A percentile compares a stretch with the other conserved stretches of the same genome.
These are phyloP conservation scores for Populus hybrid DNA, from an alignment of 441 rosid species.

Conservation along the genomic window DNA sequence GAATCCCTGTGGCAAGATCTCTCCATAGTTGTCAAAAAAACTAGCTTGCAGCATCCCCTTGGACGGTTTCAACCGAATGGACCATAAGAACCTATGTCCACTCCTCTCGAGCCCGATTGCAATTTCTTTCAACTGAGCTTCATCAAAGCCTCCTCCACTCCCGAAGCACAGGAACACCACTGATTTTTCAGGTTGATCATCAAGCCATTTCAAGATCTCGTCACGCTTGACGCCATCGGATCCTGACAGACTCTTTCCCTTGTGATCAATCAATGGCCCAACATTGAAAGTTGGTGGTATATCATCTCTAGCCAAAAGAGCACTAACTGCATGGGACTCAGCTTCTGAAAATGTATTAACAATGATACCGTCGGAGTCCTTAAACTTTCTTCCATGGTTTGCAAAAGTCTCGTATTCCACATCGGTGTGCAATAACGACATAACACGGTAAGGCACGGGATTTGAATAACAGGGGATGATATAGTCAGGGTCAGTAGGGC, in stretches of 20 bases:
- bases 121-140: neutral
- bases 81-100: neutral
- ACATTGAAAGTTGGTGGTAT: neutral
- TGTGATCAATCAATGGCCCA: neutral
- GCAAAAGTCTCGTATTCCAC: neutral
- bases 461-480: constrained; percentile 18
- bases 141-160: neutral
- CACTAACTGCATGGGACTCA: neutral
- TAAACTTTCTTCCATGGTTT: neutral
- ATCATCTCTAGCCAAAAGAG: neutral
- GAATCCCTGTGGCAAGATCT: no score
- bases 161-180: neutral
- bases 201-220: neutral
- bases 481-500: constrained; percentile 10
- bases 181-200: constrained; percentile 5
- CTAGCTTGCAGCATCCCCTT: neutral
- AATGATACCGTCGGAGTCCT: no score
- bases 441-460: constrained; percentile 33
- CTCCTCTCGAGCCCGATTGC: neutral
- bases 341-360: constrained; percentile 11
- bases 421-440: constrained; percentile 26
- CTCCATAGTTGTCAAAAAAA: no score
- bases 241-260: neutral
- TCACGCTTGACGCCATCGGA: neutral
- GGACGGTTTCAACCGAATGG: neutral